These are phyloP conservation scores for Thelephora aurantiotincta DNA, from an alignment of 768 basidiomycete genomes.

Conservation along the genomic window DNA sequence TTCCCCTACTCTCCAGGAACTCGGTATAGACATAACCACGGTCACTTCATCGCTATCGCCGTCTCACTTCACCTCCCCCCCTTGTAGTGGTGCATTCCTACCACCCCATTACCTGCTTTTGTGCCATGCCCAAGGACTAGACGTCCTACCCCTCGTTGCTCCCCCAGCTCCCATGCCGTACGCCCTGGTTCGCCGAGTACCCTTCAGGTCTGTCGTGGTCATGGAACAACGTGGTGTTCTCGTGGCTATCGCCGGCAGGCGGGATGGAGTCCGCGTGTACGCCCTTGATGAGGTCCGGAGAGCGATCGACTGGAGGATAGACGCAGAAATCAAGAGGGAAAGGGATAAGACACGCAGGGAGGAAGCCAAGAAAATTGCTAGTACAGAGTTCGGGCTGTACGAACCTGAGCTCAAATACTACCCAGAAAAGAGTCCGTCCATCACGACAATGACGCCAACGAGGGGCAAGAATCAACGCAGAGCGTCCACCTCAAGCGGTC, in stretches of 20 bases:
- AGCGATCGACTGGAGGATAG: slow-evolving; percentile 79
- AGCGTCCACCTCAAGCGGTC: not conserved
- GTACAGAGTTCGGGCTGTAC: slow-evolving; percentile 1
- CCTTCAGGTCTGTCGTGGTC: slow-evolving; percentile 78
- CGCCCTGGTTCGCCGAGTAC: slow-evolving; percentile 66
- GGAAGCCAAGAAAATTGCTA: slow-evolving; percentile 38
- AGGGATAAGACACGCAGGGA: slow-evolving; percentile 59
- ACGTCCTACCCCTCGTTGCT: slow-evolving; percentile 66
- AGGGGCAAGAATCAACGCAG: slow-evolving; percentile 6
- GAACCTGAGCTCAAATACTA: not conserved
- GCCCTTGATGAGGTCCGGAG: slow-evolving; percentile 79
- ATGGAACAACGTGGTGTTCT: slow-evolving; percentile 87
- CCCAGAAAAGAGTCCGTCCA: slow-evolving; percentile 12
- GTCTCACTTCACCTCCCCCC: slow-evolving; percentile 66
- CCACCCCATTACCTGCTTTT: slow-evolving; percentile 71
- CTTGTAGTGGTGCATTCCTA: slow-evolving; percentile 66
- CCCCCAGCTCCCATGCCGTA: slow-evolving; percentile 70
- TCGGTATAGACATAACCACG: slow-evolving; percentile 58
- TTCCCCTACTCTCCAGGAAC: slow-evolving; percentile 56
- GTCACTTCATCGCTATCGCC: slow-evolving; percentile 58
- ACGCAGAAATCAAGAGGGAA: slow-evolving; percentile 64
- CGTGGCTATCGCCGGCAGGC: slow-evolving; percentile 78
- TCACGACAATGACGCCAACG: slow-evolving; percentile 15
- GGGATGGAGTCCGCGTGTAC: slow-evolving; percentile 81
- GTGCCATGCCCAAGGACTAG: slow-evolving; percentile 76